Conservation (phyloP, 2,329 filamentous ascomycete species). For the Rutstroemia sp. region DNA sequence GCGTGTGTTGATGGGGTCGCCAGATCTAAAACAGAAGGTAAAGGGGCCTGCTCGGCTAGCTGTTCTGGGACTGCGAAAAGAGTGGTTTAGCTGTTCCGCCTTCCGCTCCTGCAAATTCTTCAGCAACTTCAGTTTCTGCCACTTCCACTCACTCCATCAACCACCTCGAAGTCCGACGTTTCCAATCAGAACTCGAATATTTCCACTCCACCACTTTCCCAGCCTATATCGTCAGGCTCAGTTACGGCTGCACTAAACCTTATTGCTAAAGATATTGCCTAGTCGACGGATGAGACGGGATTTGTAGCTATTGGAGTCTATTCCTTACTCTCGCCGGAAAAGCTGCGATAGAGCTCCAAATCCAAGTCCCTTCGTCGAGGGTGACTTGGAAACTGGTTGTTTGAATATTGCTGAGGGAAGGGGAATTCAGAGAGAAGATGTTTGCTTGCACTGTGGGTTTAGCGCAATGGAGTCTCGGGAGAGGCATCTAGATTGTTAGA, state of each 20-base stretch:
- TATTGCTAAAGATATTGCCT: neutral
- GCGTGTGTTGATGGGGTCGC: too few species aligned
- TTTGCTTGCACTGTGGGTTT: neutral
- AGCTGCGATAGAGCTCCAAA: neutral
- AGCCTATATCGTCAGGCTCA: neutral
- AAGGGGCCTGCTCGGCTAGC: too few species aligned
- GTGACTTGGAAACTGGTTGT: neutral
- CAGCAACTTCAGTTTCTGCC: neutral
- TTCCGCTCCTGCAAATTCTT: neutral
- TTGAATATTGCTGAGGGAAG: neutral
- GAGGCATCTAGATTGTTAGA: too few species aligned
- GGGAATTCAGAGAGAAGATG: neutral
- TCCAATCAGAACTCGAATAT: neutral
- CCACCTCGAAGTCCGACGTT: neutral
- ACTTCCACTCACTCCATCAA: neutral
- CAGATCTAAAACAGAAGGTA: too few species aligned
- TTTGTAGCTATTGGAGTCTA: neutral
- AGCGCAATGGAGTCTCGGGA: neutral
- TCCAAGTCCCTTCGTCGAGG: neutral
- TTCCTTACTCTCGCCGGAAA: neutral
- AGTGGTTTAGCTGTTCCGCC: neutral
- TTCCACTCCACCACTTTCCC: neutral
- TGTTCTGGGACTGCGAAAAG: neutral
- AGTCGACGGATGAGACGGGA: neutral
- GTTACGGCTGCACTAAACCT: neutral